A percentile compares a stretch with the other conserved stretches of the same genome.
Evolutionary conservation across 192 early-diverging fungal genomes (phyloP).

Genomic region (Coemansia sp.): DNA sequence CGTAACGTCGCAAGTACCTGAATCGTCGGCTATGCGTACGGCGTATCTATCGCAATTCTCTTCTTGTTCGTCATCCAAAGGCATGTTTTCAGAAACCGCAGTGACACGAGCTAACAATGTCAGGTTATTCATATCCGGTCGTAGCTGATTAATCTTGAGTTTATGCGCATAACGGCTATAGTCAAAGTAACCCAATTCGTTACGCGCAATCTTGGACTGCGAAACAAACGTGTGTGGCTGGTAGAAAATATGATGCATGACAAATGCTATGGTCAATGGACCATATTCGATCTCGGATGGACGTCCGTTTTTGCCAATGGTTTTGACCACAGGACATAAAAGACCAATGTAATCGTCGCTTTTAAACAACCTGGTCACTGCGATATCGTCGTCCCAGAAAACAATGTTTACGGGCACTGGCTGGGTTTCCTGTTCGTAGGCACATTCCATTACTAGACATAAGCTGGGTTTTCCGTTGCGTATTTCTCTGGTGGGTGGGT

Average conservation of each 20-base stretch:
- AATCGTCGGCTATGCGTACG: slow-evolving; percentile 32
- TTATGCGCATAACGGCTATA: slow-evolving; percentile 28
- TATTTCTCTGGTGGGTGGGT: background rate
- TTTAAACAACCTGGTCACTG: slow-evolving; percentile 19
- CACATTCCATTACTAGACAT: slow-evolving; percentile 7
- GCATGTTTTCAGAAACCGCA: slow-evolving; percentile 37
- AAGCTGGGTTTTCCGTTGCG: background rate
- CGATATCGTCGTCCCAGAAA: slow-evolving; percentile 26
- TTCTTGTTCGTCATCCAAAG: slow-evolving; percentile 4
- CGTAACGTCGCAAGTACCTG: slow-evolving; percentile 34
- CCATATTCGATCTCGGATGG: slow-evolving; percentile 25
- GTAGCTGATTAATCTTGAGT: slow-evolving; percentile 23
- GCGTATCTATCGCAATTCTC: slow-evolving; percentile 21
- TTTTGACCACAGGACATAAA: slow-evolving; percentile 16
- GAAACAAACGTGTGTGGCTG: slow-evolving; percentile 2
- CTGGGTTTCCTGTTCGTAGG: slow-evolving; percentile 21
- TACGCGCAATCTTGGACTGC: slow-evolving; percentile 20
- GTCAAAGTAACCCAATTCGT: slow-evolving; percentile 34
- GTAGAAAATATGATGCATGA: slow-evolving; percentile 4
- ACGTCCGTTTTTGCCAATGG: background rate
- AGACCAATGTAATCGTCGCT: slow-evolving; percentile 31
- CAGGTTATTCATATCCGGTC: slow-evolving; percentile 22
- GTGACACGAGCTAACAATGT: slow-evolving; percentile 38
- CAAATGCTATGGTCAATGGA: slow-evolving; percentile 38
- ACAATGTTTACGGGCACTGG: slow-evolving; percentile 10